A percentile compares a stretch with the other conserved stretches of the same genome.
Evolutionary conservation across 805 yeast species (phyloP).

Genomic region (Metschnikowia orientalis): DNA sequence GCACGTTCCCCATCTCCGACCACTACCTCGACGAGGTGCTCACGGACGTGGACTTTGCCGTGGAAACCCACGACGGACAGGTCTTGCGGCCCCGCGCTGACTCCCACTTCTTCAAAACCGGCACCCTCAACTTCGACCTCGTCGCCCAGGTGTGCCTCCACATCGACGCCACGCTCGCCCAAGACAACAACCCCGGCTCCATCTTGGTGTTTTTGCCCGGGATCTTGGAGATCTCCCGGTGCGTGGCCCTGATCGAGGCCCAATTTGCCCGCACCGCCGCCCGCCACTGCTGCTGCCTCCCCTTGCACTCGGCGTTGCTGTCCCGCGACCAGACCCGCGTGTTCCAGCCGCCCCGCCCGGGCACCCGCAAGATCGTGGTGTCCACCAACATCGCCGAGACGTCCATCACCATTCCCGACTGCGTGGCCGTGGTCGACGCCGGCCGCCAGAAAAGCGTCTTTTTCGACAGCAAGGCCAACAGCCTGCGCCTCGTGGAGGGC

Average conservation of each 20-base stretch:
- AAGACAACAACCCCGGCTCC: constrained; percentile 55
- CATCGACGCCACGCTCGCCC: constrained; percentile 46
- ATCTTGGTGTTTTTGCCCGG: constrained; percentile 88
- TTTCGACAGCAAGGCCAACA: constrained; percentile 63
- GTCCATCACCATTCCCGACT: constrained; percentile 92
- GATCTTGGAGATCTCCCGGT: constrained; percentile 74
- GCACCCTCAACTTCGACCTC: constrained; percentile 72
- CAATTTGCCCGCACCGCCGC: constrained; percentile 15
- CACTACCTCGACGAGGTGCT: constrained; percentile 66
- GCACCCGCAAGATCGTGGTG: constrained; percentile 71
- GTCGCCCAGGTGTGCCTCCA: constrained; percentile 51
- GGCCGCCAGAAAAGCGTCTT: constrained; percentile 80
- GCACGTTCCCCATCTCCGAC: constrained; percentile 89
- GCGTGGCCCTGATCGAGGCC: constrained; percentile 41
- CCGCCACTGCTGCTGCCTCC: constrained; percentile 44
- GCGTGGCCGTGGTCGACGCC: constrained; percentile 84
- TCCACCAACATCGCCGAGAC: constrained; percentile 96
- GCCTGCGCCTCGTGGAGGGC: constrained; percentile 67
- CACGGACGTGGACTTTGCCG: constrained; percentile 50
- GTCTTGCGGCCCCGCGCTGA: constrained; percentile 55
- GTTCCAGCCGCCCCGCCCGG: constrained; percentile 51
- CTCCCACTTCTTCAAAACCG: constrained; percentile 59
- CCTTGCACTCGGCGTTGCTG: constrained; percentile 83
- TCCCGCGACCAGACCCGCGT: constrained; percentile 80
- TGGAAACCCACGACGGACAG: constrained; percentile 36